phyloP scores from a whole-genome alignment of 2,329 filamentous ascomycete genomes.

The Meredithiella fracta region DNA sequence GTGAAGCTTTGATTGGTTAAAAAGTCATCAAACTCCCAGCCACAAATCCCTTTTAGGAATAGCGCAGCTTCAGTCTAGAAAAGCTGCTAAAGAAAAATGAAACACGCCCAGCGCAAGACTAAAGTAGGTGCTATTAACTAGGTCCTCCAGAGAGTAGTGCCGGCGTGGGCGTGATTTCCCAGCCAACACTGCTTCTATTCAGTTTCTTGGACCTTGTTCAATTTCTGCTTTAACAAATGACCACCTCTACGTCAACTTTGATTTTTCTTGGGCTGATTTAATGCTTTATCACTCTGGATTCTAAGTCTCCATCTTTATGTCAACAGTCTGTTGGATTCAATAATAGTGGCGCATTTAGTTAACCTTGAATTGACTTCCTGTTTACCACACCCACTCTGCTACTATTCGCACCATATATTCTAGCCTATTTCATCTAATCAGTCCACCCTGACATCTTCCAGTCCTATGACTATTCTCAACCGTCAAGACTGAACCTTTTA shows the following conservation, averaged over 20 bases:
- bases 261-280: neutral
- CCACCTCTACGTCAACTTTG: neutral
- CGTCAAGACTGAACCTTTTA: neutral
- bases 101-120: neutral
- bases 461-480: neutral
- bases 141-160: neutral
- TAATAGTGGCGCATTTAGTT: too few species aligned
- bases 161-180: neutral
- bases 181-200: neutral
- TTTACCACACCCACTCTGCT: too few species aligned
- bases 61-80: neutral
- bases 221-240: neutral
- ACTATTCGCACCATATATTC: too few species aligned
- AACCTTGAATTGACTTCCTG: too few species aligned
- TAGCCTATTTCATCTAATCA: neutral
- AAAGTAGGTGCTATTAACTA: neutral
- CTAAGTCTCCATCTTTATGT: too few species aligned
- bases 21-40: neutral
- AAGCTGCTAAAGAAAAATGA: slow-evolving; percentile 1
- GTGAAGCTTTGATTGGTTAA: neutral
- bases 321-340: too few species aligned
- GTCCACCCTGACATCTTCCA: neutral
- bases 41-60: neutral
- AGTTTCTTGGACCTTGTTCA: slow-evolving; percentile 1
- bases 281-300: neutral